A percentile compares a stretch with the other conserved stretches of the same genome.
These are phyloP conservation scores for Metarhizium rileyi DNA, from an alignment of 2,329 filamentous ascomycete genomes.

Conservation along the genomic window DNA sequence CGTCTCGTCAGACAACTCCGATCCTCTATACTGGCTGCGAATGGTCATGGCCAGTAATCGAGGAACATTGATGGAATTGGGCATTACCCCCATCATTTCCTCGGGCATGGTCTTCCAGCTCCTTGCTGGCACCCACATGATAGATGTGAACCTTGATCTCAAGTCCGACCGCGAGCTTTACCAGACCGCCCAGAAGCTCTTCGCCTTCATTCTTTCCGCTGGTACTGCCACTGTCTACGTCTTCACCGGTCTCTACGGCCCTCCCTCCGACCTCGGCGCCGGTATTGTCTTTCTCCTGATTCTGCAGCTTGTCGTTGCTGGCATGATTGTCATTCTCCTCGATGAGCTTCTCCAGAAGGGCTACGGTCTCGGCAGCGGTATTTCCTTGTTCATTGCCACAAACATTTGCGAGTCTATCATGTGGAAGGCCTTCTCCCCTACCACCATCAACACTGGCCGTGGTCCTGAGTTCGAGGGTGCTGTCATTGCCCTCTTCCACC, in stretches of 20 bases:
- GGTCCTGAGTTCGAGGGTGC: slow-evolving; percentile 98
- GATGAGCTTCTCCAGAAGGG: slow-evolving; percentile 99
- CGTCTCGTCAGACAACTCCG: slow-evolving; percentile 95
- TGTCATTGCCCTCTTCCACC: slow-evolving; percentile 94
- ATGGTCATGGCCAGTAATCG: slow-evolving; percentile 99
- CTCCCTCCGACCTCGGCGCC: slow-evolving; percentile 90
- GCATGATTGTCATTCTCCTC: slow-evolving; percentile 96
- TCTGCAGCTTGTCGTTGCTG: slow-evolving; percentile 93
- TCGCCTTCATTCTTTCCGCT: slow-evolving; percentile 94
- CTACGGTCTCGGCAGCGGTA: slow-evolving; percentile 95
- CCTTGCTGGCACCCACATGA: slow-evolving; percentile 96
- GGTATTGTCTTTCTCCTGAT: slow-evolving; percentile 98
- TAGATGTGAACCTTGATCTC: slow-evolving; percentile 99
- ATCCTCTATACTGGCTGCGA: slow-evolving; percentile 98
- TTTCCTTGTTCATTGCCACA: slow-evolving; percentile 98
- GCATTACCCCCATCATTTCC: slow-evolving; percentile 97
- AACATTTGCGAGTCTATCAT: slow-evolving; percentile 99
- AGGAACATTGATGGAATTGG: slow-evolving; percentile 90
- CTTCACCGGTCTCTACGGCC: slow-evolving; percentile 94
- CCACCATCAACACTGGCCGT: slow-evolving; percentile 98
- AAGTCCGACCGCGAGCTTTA: slow-evolving; percentile 99
- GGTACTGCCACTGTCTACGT: slow-evolving; percentile 98
- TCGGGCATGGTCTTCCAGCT: slow-evolving; percentile 99
- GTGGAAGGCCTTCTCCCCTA: slow-evolving; percentile 99
- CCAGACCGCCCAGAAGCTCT: slow-evolving; percentile 98